phyloP scores from a whole-genome alignment of 2,329 filamentous ascomycete species.

The Nothomitra cinnamomea region DNA sequence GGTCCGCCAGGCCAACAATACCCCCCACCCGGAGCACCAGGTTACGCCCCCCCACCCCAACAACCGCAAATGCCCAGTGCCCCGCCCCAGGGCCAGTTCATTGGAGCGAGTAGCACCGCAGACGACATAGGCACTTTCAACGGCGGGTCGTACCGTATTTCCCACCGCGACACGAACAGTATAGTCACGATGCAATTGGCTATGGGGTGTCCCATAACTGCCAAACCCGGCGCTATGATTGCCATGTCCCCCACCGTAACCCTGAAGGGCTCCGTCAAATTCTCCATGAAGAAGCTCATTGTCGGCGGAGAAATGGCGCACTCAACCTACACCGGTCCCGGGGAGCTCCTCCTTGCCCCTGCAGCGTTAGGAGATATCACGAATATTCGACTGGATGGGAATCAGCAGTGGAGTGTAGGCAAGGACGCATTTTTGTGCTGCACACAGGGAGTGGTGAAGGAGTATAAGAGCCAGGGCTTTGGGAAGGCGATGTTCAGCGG shows the following conservation, averaged over 20 bases:
- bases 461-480: constrained; percentile 72
- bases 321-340: constrained; percentile 74
- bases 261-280: constrained; percentile 66
- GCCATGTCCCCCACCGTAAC: constrained; percentile 84
- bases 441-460: constrained; percentile 75
- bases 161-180: constrained; percentile 79
- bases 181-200: constrained; percentile 80
- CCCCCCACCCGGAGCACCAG: neutral
- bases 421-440: constrained; percentile 73
- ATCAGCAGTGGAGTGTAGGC: constrained; percentile 67
- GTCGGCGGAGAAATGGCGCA: constrained; percentile 61
- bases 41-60: neutral
- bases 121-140: constrained; percentile 93
- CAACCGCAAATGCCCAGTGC: constrained; percentile 14
- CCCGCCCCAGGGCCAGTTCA: constrained; percentile 38
- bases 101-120: constrained; percentile 43
- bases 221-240: constrained; percentile 79
- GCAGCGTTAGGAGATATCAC: constrained; percentile 70
- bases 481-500: constrained; percentile 88
- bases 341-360: constrained; percentile 75
- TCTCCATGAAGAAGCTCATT: constrained; percentile 83
- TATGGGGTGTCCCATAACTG: constrained; percentile 67
- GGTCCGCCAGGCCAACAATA: neutral
- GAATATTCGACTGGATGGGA: constrained; percentile 54
- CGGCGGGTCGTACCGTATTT: constrained; percentile 83